phyloP scores from a whole-genome alignment of 208 protist species.

The Wallacemonas sp. region DNA sequence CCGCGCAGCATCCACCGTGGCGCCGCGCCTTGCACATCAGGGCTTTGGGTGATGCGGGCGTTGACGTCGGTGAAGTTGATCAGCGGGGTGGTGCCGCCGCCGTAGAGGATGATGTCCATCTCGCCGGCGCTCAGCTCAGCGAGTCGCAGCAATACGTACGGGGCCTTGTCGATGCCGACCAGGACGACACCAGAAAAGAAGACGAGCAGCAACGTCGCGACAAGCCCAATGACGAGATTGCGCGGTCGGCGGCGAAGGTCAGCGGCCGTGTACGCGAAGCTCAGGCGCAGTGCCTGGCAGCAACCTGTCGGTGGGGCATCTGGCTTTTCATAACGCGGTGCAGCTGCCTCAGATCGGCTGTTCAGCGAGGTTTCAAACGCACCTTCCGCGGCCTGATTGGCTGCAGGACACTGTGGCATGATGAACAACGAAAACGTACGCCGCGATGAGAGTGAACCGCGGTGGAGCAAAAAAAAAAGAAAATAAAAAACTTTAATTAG shows the following conservation, averaged over 20 bases:
- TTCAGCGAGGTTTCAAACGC: too few species aligned
- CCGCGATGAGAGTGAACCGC: not conserved
- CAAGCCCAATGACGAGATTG: slow-evolving; percentile 61
- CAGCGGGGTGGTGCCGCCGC: slow-evolving; percentile 19
- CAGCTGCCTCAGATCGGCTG: too few species aligned
- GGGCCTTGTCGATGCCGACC: slow-evolving; percentile 52
- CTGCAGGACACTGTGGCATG: too few species aligned
- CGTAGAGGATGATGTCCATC: slow-evolving; percentile 65
- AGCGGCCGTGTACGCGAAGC: slow-evolving; percentile 46
- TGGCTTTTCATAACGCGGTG: not conserved
- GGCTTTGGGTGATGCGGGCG: not conserved
- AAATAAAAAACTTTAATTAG: not conserved
- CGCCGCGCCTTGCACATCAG: slow-evolving; percentile 36
- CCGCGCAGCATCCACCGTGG: slow-evolving; percentile 69
- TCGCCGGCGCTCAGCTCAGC: slow-evolving; percentile 66
- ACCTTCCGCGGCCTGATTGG: too few species aligned
- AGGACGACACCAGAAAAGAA: slow-evolving; percentile 68
- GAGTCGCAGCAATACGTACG: slow-evolving; percentile 75
- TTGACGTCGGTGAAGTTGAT: slow-evolving; percentile 67
- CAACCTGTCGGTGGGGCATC: slow-evolving; percentile 4
- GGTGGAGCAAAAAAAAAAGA: not conserved
- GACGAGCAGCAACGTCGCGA: slow-evolving; percentile 64
- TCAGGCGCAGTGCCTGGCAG: slow-evolving; percentile 29
- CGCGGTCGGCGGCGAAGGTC: slow-evolving; percentile 56
- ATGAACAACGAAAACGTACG: too few species aligned